Conservation (phyloP, 140 eudicot genomes). For the Senecio squalidus region DNA sequence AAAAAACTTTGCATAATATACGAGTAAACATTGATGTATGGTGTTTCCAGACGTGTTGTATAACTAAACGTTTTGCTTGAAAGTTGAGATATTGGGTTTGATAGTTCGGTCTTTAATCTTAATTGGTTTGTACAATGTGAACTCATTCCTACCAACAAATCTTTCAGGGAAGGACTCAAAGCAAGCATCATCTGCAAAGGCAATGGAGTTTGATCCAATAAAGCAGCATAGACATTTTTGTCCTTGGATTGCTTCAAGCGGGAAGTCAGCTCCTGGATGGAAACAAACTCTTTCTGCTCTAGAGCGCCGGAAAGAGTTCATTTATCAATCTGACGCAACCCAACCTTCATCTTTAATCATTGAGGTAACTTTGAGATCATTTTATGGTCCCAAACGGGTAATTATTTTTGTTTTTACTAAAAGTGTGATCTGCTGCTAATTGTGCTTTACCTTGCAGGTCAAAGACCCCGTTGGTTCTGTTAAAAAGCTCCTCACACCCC, state of each 20-base stretch:
- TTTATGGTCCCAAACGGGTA: background rate
- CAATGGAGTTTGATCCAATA: conserved; percentile 73
- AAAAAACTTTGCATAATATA: background rate
- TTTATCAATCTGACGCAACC: conserved; percentile 30
- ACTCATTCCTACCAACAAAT: conserved; percentile 3
- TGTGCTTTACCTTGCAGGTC: conserved; percentile 42
- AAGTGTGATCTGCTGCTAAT: background rate
- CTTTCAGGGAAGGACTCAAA: conserved; percentile 36
- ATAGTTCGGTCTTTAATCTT: background rate
- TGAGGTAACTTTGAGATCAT: conserved; percentile 46
- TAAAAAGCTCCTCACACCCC: conserved; percentile 59
- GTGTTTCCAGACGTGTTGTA: background rate
- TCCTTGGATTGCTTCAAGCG: conserved; percentile 76
- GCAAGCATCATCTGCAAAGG: conserved; percentile 19
- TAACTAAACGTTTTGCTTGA: background rate
- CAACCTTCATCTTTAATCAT: conserved; percentile 62
- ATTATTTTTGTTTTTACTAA: no score
- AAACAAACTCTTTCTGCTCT: conserved; percentile 72
- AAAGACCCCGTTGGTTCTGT: conserved; percentile 85
- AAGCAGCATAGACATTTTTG: conserved; percentile 94
- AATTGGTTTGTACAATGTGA: background rate
- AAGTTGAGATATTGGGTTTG: background rate
- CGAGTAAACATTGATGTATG: background rate
- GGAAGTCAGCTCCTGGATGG: conserved; percentile 73
- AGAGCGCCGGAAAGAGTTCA: conserved; percentile 51